phyloP scores from a whole-genome alignment of 306 rosid species.

The Medicago lupulina region DNA sequence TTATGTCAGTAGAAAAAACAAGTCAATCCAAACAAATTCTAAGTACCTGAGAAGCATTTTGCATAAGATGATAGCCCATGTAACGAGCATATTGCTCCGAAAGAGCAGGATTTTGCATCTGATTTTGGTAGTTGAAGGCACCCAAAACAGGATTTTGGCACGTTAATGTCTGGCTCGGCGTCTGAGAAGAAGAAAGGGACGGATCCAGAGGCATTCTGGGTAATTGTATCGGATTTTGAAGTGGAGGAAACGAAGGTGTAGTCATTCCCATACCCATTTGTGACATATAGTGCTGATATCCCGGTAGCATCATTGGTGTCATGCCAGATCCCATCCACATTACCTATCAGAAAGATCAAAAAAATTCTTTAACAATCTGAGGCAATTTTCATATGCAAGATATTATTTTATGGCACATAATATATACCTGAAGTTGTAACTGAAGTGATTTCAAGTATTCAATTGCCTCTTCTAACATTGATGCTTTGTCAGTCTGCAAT shows the following conservation, averaged over 20 bases:
- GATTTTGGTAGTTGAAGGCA: slow-evolving; percentile 68
- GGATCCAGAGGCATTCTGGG: slow-evolving; percentile 62
- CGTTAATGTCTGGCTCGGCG: slow-evolving; percentile 62
- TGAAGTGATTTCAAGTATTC: slow-evolving; percentile 93
- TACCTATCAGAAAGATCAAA: slow-evolving; percentile 53
- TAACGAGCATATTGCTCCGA: slow-evolving; percentile 75
- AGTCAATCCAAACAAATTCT: background rate
- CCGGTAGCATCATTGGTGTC: slow-evolving; percentile 86
- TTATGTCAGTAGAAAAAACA: too few species aligned
- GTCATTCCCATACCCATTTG: slow-evolving; percentile 74
- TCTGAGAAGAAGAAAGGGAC: slow-evolving; percentile 49
- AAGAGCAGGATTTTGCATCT: slow-evolving; percentile 72
- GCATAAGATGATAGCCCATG: slow-evolving; percentile 82
- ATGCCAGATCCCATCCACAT: slow-evolving; percentile 98
- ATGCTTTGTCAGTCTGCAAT: slow-evolving; percentile 94
- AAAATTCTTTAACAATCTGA: slow-evolving; percentile 15
- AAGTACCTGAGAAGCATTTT: slow-evolving; percentile 71
- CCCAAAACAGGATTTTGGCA: slow-evolving; percentile 63
- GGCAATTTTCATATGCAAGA: slow-evolving; percentile 19
- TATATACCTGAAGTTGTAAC: slow-evolving; percentile 86
- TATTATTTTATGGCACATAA: background rate
- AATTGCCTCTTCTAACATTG: slow-evolving; percentile 94
- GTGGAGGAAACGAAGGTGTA: slow-evolving; percentile 63
- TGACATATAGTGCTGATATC: slow-evolving; percentile 72
- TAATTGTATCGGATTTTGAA: slow-evolving; percentile 65